Percentiles rank a stretch among this genome's conserved stretches.
Conservation (phyloP, 495 filamentous ascomycete species). For the Neurospora terricola region DNA sequence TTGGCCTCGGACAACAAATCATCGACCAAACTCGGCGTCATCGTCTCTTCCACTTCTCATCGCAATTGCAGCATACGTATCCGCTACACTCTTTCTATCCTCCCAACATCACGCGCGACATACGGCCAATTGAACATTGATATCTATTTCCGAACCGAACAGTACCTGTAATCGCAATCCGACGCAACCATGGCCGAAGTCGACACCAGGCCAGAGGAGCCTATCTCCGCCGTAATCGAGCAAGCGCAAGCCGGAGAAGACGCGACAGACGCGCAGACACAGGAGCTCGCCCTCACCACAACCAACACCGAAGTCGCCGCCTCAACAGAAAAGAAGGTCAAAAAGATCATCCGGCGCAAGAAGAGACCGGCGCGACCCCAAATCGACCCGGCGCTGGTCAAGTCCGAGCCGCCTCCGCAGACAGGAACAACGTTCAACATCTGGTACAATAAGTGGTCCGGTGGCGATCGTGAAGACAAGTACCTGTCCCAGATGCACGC, state of each 20-base stretch:
- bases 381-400: constrained; percentile 73
- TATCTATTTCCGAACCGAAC: not conserved
- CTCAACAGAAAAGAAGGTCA: constrained; percentile 44
- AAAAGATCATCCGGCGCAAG: constrained; percentile 57
- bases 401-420: constrained; percentile 71
- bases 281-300: constrained; percentile 25
- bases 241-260: not conserved
- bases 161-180: not conserved
- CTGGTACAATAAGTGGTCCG: constrained; percentile 83
- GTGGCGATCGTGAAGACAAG: constrained; percentile 88
- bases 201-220: constrained; percentile 3
- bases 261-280: constrained; percentile 3
- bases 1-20: not conserved
- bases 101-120: not conserved
- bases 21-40: not conserved
- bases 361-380: constrained; percentile 61
- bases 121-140: not conserved
- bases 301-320: constrained; percentile 36
- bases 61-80: not conserved
- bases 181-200: constrained; percentile 11
- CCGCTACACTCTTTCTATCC: not conserved
- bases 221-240: constrained; percentile 1
- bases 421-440: constrained; percentile 85
- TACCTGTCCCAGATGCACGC: constrained; percentile 66
- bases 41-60: not conserved